A percentile compares a stretch with the other conserved stretches of the same genome.
phyloP scores from a whole-genome alignment of 768 basidiomycete species.

The Trametes meyenii region DNA sequence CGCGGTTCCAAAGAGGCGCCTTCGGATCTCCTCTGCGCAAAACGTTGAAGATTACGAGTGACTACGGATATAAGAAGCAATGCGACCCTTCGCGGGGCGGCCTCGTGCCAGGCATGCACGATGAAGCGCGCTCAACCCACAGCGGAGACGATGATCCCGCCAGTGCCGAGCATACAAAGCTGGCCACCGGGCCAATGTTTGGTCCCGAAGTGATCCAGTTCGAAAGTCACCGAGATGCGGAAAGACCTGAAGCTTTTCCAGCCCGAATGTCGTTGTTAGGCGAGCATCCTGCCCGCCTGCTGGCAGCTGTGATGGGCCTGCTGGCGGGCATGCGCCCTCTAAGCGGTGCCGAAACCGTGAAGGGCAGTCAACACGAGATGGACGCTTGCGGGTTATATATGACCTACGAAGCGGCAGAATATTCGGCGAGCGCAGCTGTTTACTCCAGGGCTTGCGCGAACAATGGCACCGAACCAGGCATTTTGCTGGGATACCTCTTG shows the following conservation, averaged over 20 bases:
- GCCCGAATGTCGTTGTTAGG: background rate
- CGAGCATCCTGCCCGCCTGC: conserved; percentile 5
- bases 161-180: conserved; percentile 11
- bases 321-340: conserved; percentile 21
- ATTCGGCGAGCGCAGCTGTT: background rate
- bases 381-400: background rate
- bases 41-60: conserved; percentile 18
- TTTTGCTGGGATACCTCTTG: background rate
- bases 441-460: background rate
- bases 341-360: conserved; percentile 24
- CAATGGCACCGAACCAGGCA: background rate
- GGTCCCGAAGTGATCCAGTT: conserved; percentile 1
- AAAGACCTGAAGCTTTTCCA: background rate
- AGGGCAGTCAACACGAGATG: conserved; percentile 1
- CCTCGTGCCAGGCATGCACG: conserved; percentile 24
- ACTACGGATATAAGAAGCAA: conserved; percentile 19
- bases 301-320: conserved; percentile 18
- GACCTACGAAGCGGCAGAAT: background rate
- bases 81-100: conserved; percentile 20
- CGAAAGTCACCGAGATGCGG: conserved; percentile 8
- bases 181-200: conserved; percentile 1
- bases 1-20: conserved; percentile 2
- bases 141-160: conserved; percentile 18
- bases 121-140: conserved; percentile 12
- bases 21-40: conserved; percentile 18